Evolutionary conservation across 441 rosid species (phyloP), one percentile per base, ranked within the genome.

Genomic region (Cnidoscolus chayamansa): DNA sequence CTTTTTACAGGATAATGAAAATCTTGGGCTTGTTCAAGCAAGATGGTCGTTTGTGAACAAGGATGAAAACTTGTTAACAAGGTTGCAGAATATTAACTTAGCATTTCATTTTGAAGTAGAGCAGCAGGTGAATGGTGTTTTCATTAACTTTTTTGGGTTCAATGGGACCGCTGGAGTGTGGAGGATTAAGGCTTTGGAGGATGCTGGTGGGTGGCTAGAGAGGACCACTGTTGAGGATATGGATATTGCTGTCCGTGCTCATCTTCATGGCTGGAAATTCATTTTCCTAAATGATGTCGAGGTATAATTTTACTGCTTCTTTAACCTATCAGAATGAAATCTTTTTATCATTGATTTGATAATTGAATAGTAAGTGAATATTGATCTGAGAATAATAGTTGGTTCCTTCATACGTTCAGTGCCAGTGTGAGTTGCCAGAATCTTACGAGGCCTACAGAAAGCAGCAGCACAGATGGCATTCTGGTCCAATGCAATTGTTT

Each of bases 211-310:
- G 43, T 94, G 98, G 98, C 76, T 94, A 65, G 98, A 94, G 86
- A 86, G 98, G 79, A 94, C 98, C 9, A 94, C 97, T 8, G 98
- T 94, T 0, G 98, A 94, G 84, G 98, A 94, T 80, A 94, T 94
- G 98, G 97, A 94, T 76, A 88, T 94, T 80, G 98, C 98, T 37
- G 97, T 94, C 51, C 97, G 97, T 2, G 98, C 97, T 77, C 97
- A 90, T 78, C 93, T 94, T 56, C 83, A 74, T 31, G 97, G 97
- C 63, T 94, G 97, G 98, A 92, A 89, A 51, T 94, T 94, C 73
- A 73, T 91, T 70, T 94, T 87, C 78, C 89, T 94, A 40, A 91
- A 94, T 72, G 96, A 94, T 8, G 96, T 94, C 0, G 90, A 91
- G 96, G 98, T 94, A 85, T 72, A n/a, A 6, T 25, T 57, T 2